Conservation (phyloP, 345 rosid species). For the Brassica rapa region DNA sequence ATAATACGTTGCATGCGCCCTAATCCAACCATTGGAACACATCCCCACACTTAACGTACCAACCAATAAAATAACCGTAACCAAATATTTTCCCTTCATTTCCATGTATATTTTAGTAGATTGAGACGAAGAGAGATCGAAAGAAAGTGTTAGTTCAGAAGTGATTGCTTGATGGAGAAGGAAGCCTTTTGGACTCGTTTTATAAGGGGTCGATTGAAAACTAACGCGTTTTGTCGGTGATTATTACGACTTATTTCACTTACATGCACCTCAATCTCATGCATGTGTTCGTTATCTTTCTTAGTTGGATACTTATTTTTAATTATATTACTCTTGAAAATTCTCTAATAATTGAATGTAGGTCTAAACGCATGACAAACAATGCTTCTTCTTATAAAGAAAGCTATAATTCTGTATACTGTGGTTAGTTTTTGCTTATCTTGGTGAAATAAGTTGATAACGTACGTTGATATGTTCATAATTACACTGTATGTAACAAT, state of each 20-base stretch:
- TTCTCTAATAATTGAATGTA: constrained; percentile 35
- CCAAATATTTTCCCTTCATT: constrained; percentile 19
- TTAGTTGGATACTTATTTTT: constrained; percentile 34
- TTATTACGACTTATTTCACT: constrained; percentile 38
- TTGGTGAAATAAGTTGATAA: background rate
- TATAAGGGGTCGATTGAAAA: constrained; percentile 20
- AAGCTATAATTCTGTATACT: background rate
- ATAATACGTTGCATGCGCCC: constrained; percentile 73
- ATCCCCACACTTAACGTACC: constrained; percentile 40
- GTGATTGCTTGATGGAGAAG: constrained; percentile 37
- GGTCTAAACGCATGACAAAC: constrained; percentile 22
- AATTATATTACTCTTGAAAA: constrained; percentile 18
- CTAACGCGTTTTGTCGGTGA: constrained; percentile 45
- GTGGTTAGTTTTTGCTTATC: background rate
- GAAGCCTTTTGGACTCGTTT: constrained; percentile 28
- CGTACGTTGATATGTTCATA: background rate
- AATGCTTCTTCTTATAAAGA: background rate
- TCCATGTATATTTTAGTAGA: constrained; percentile 3
- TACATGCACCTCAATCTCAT: constrained; percentile 38
- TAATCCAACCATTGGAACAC: constrained; percentile 51
- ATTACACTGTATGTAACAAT: background rate
- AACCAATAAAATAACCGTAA: constrained; percentile 30
- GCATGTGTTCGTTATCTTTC: constrained; percentile 47
- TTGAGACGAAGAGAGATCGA: constrained; percentile 13
- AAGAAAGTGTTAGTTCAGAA: constrained; percentile 7